A percentile compares a stretch with the other conserved stretches of the same genome.
phyloP scores from a whole-genome alignment of 345 rosid genomes.

The Litchi chinensis region DNA sequence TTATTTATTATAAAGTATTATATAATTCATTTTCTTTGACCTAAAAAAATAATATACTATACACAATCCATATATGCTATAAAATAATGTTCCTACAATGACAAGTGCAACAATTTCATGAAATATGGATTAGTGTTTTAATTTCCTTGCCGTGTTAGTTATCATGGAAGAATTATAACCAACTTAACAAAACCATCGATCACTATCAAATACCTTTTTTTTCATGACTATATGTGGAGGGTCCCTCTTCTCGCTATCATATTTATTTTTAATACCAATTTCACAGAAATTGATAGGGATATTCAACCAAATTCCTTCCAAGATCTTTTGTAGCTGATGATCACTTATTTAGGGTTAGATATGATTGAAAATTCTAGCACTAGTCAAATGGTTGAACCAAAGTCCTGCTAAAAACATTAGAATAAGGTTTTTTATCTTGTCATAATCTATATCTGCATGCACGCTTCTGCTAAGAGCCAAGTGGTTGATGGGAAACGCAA shows the following conservation, averaged over 20 bases:
- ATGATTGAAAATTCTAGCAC: neutral
- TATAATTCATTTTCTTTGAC: no score
- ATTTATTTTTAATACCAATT: neutral
- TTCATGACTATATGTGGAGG: neutral
- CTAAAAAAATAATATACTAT: no score
- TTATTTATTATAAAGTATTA: no score
- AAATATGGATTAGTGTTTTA: neutral
- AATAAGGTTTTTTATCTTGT: neutral
- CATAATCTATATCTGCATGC: neutral
- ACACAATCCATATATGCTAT: neutral
- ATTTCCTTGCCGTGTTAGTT: constrained; percentile 23
- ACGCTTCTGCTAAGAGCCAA: constrained; percentile 6
- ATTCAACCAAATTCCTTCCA: neutral
- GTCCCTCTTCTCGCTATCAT: neutral
- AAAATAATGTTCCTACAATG: neutral
- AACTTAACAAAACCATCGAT: neutral
- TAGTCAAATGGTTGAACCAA: constrained; percentile 12
- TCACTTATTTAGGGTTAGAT: neutral
- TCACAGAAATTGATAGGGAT: neutral
- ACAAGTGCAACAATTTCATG: neutral
- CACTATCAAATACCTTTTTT: neutral
- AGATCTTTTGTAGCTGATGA: neutral
- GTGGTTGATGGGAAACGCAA: constrained; percentile 4
- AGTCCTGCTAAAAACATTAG: constrained; percentile 12
- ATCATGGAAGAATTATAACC: neutral